Percentiles rank a stretch among this genome's conserved stretches.
Evolutionary conservation across 2,329 filamentous ascomycete genomes (phyloP).

Genomic region (Aspergillus costaricaensis): DNA sequence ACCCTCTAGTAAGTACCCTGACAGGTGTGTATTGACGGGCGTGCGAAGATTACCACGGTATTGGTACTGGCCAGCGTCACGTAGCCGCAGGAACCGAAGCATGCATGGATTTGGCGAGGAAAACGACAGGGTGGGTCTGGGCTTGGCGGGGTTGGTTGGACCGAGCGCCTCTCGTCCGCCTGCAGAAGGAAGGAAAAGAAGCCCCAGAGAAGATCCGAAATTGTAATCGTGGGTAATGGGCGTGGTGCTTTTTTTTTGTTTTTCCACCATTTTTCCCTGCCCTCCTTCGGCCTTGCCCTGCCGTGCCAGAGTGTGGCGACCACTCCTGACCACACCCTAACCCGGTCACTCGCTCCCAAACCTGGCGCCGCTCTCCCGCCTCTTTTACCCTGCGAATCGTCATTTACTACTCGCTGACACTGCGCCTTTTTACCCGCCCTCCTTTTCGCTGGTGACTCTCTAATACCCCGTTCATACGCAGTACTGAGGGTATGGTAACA

Average conservation of each 20-base stretch:
- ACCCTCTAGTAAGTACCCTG: background rate
- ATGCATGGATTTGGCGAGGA: constrained; percentile 21
- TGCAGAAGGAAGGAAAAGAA: constrained; percentile 25
- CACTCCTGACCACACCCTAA: constrained; percentile 13
- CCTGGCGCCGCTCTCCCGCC: constrained; percentile 21
- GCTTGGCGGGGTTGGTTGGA: constrained; percentile 26
- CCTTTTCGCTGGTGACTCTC: background rate
- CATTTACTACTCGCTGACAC: constrained; percentile 3
- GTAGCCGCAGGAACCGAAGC: constrained; percentile 30
- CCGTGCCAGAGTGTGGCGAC: constrained; percentile 17
- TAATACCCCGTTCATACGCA: background rate
- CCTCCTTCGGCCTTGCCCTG: constrained; percentile 4
- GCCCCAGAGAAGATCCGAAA: constrained; percentile 24
- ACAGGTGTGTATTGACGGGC: background rate
- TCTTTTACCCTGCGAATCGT: constrained; percentile 14
- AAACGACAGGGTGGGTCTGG: constrained; percentile 19
- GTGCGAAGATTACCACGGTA: background rate
- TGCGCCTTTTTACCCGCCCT: background rate
- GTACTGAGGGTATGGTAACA: constrained; percentile 1
- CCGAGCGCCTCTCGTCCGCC: constrained; percentile 21
- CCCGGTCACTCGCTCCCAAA: constrained; percentile 10
- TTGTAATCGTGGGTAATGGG: constrained; percentile 7
- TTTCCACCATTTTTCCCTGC: constrained; percentile 2
- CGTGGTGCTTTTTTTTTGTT: constrained; percentile 5
- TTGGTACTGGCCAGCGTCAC: constrained; percentile 16